Percentiles rank a stretch among this genome's conserved stretches.
Evolutionary conservation across 2,329 filamentous ascomycete genomes (phyloP).

Genomic region (Ploettnerulaceae sp.): DNA sequence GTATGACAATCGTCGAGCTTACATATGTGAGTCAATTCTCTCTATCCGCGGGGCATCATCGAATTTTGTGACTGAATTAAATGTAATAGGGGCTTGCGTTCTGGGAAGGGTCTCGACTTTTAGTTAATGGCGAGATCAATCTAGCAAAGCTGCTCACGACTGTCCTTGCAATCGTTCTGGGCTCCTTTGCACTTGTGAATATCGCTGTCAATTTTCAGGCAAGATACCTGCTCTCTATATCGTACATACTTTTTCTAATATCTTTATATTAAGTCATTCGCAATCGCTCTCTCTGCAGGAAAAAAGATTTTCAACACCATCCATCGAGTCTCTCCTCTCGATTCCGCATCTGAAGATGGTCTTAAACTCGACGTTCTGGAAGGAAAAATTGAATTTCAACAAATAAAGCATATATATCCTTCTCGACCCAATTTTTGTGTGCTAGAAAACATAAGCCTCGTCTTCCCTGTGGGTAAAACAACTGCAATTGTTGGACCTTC

Average conservation of each 20-base stretch:
- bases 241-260: too few species aligned
- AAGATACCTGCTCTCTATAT: too few species aligned
- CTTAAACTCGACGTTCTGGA: slow-evolving; percentile 65
- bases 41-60: slow-evolving; percentile 72
- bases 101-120: slow-evolving; percentile 77
- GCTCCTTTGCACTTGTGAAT: slow-evolving; percentile 85
- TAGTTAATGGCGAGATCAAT: slow-evolving; percentile 60
- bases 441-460: slow-evolving; percentile 41
- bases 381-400: slow-evolving; percentile 64
- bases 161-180: slow-evolving; percentile 86
- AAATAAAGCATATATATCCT: slow-evolving; percentile 82
- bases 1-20: slow-evolving; percentile 25
- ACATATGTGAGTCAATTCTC: slow-evolving; percentile 71
- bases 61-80: slow-evolving; percentile 79
- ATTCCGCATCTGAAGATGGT: slow-evolving; percentile 69
- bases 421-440: slow-evolving; percentile 60
- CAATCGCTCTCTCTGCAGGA: slow-evolving; percentile 74
- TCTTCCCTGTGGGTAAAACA: slow-evolving; percentile 51
- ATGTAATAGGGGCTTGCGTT: slow-evolving; percentile 84
- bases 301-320: slow-evolving; percentile 93
- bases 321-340: slow-evolving; percentile 78
- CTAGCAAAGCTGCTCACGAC: slow-evolving; percentile 76
- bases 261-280: too few species aligned
- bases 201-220: slow-evolving; percentile 77
- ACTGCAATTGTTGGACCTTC: slow-evolving; percentile 72